A percentile compares a stretch with the other conserved stretches of the same genome.
These are phyloP conservation scores for Conringia planisiliqua DNA, from an alignment of 345 rosid genomes.

Conservation along the genomic window DNA sequence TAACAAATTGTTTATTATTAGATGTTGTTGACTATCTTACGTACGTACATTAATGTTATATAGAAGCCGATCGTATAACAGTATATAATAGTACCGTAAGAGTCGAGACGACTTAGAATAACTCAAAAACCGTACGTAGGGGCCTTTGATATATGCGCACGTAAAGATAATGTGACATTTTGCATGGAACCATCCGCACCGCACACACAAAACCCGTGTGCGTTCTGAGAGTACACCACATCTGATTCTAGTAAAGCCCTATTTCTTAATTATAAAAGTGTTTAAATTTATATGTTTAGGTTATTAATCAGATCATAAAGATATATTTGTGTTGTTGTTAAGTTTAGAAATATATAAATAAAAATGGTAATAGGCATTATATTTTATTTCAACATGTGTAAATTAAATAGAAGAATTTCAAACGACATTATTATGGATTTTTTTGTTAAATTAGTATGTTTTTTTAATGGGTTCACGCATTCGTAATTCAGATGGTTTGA, in stretches of 20 bases:
- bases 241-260: neutral
- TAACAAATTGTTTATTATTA: neutral
- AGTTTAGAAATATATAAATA: neutral
- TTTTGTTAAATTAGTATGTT: neutral
- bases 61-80: neutral
- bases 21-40: slow-evolving; percentile 21
- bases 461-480: neutral
- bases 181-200: slow-evolving; percentile 4
- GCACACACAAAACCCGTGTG: neutral
- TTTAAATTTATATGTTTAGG: neutral
- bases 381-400: neutral
- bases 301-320: neutral
- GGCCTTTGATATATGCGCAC: neutral
- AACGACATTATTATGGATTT: neutral
- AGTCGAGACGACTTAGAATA: neutral
- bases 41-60: neutral
- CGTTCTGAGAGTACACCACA: neutral
- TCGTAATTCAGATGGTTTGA: neutral
- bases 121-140: neutral
- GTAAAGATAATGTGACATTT: neutral
- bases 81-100: neutral
- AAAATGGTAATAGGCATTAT: neutral
- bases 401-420: neutral
- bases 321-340: neutral
- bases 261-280: neutral